A percentile compares a stretch with the other conserved stretches of the same genome.
These are phyloP conservation scores for Podaxis sp. DNA, from an alignment of 768 basidiomycete species.

Conservation along the genomic window DNA sequence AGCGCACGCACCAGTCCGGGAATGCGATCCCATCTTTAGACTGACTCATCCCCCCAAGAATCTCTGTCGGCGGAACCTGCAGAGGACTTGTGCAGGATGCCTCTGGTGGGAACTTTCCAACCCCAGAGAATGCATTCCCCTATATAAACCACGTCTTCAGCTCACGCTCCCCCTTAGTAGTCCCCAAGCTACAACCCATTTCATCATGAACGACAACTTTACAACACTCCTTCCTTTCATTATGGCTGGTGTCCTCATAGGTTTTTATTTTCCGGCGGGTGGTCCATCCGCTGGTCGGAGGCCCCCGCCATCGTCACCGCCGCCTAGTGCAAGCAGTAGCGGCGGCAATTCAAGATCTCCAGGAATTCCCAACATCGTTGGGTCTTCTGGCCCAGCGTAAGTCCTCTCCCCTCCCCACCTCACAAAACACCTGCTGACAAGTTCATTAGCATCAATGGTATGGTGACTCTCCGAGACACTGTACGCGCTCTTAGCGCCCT, in stretches of 20 bases:
- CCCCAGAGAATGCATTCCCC: background rate
- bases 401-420: background rate
- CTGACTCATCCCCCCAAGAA: no score
- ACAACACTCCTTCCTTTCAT: background rate
- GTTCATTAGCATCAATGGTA: background rate
- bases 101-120: no score
- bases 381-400: background rate
- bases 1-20: no score
- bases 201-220: background rate
- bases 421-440: background rate
- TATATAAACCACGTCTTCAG: background rate
- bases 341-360: background rate
- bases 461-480: background rate
- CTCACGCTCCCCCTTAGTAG: background rate
- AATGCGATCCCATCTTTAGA: no score
- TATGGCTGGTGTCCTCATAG: background rate
- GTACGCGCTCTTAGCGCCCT: background rate
- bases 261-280: background rate
- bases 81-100: no score
- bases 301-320: background rate
- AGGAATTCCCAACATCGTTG: background rate
- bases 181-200: background rate
- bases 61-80: no score
- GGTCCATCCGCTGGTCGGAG: background rate
- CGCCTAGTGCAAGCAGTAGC: background rate